Evolutionary conservation across 139 green algal species (phyloP).

Genomic region (Asterochloris erici): DNA sequence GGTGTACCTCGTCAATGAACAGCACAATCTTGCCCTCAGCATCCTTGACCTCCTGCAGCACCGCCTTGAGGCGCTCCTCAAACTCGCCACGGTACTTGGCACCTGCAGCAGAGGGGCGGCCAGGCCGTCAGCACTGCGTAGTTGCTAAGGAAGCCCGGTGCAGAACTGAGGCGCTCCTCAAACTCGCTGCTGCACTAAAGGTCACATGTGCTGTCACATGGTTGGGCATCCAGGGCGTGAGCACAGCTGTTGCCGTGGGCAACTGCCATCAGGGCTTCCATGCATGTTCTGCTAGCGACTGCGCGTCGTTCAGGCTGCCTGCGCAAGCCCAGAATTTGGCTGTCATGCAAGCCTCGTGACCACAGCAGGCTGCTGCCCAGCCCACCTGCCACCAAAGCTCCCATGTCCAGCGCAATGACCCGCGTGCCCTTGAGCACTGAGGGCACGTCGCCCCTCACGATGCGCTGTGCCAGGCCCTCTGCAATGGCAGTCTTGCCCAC

Average conservation of each 20-base stretch:
- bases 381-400: conserved; percentile 67
- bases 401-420: conserved; percentile 91
- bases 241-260: no score
- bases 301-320: not conserved
- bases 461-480: conserved; percentile 91
- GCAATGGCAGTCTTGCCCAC: conserved; percentile 76
- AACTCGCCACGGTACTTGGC: conserved; percentile 92
- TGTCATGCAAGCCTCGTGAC: not conserved
- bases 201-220: no score
- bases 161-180: no score
- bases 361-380: no score
- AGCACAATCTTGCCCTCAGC: conserved; percentile 73
- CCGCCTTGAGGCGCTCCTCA: conserved; percentile 90
- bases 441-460: conserved; percentile 82
- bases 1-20: conserved; percentile 96
- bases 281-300: no score
- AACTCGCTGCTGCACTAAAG: no score
- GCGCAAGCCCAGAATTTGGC: not conserved
- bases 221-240: no score
- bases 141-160: not conserved
- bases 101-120: conserved; percentile 27
- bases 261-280: no score
- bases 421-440: conserved; percentile 55
- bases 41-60: conserved; percentile 75
- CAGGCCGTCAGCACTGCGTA: no score